phyloP scores from a whole-genome alignment of 2,329 filamentous ascomycete species.

The Fusarium sp. region DNA sequence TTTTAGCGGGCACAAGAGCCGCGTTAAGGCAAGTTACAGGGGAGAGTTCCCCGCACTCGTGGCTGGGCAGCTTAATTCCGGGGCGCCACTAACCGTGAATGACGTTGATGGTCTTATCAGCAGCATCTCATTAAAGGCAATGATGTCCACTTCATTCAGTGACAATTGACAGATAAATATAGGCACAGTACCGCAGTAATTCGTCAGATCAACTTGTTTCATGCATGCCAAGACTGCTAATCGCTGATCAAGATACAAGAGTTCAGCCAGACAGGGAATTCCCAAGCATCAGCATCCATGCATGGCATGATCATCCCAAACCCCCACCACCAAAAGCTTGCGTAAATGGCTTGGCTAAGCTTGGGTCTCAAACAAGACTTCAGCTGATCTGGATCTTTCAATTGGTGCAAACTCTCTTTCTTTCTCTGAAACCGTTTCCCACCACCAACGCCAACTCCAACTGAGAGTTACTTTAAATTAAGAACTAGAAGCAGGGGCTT shows the following conservation, averaged over 20 bases:
- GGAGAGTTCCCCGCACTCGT: constrained; percentile 17
- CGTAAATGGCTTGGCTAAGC: constrained; percentile 38
- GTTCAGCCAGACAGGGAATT: constrained; percentile 21
- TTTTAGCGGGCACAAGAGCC: constrained; percentile 27
- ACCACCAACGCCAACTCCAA: background rate
- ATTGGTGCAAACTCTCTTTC: constrained; percentile 1
- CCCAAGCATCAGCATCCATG: background rate
- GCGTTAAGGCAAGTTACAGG: constrained; percentile 17
- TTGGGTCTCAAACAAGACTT: background rate
- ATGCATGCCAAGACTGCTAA: constrained; percentile 19
- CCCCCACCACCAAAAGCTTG: constrained; percentile 25
- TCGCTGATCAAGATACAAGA: constrained; percentile 12
- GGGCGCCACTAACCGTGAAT: constrained; percentile 10
- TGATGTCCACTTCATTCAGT: background rate
- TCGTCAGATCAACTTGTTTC: background rate
- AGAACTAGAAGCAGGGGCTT: constrained; percentile 1
- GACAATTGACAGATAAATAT: background rate
- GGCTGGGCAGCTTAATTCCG: background rate
- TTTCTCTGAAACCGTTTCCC: background rate
- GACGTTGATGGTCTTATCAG: constrained; percentile 9
- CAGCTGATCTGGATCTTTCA: constrained; percentile 27
- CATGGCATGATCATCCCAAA: constrained; percentile 5
- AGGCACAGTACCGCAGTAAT: background rate
- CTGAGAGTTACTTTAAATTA: background rate
- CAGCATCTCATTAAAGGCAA: background rate